phyloP scores from a whole-genome alignment of 768 basidiomycete genomes.

The Lepiota brunneoincarnata region DNA sequence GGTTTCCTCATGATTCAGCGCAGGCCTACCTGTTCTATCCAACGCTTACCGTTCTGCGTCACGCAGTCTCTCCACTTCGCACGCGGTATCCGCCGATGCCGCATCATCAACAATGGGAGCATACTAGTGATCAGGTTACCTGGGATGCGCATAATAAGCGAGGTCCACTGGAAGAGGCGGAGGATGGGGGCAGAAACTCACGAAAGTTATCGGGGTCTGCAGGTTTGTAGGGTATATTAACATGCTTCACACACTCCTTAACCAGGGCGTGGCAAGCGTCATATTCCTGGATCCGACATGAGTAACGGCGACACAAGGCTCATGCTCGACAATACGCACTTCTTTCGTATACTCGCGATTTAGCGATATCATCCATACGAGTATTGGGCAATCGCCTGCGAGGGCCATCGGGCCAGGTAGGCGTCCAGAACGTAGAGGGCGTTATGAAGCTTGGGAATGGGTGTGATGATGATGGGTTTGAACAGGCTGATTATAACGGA shows the following conservation, averaged over 20 bases:
- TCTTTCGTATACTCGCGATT: constrained; percentile 70
- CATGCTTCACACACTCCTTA: constrained; percentile 57
- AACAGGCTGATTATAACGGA: too few species aligned
- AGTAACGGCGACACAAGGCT: constrained; percentile 10
- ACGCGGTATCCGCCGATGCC: constrained; percentile 75
- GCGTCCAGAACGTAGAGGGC: too few species aligned
- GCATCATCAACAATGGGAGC: constrained; percentile 82
- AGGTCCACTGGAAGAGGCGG: not conserved
- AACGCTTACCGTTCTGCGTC: constrained; percentile 66
- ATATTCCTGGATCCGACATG: constrained; percentile 55
- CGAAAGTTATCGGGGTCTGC: constrained; percentile 63
- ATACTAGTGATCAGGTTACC: constrained; percentile 72
- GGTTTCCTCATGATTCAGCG: not conserved
- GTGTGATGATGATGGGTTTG: too few species aligned
- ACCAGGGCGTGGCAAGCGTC: constrained; percentile 62
- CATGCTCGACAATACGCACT: constrained; percentile 32
- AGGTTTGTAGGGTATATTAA: constrained; percentile 51
- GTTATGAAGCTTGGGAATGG: too few species aligned
- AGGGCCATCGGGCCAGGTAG: too few species aligned
- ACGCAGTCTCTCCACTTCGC: constrained; percentile 68
- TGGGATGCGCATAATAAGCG: constrained; percentile 23
- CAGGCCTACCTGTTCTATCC: constrained; percentile 68
- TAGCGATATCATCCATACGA: constrained; percentile 79
- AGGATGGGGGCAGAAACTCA: constrained; percentile 32
- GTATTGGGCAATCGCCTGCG: constrained; percentile 53